Evolutionary conservation across 345 rosid genomes (phyloP).

Genomic region (Populus deltoides): DNA sequence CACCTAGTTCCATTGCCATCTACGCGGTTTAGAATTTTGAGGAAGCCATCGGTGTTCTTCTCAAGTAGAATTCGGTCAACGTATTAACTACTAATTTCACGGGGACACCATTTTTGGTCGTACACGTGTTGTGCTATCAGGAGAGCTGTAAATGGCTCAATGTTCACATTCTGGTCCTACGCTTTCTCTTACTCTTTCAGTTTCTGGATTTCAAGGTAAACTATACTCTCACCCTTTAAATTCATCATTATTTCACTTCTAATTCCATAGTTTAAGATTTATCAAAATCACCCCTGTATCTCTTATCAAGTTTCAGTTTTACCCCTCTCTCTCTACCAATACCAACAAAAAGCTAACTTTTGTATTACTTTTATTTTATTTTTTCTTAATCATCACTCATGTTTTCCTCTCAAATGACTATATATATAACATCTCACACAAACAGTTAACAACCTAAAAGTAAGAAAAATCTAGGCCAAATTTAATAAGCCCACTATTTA

Average conservation of each 20-base stretch:
- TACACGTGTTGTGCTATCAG: not conserved
- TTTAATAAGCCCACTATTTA: not conserved
- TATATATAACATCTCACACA: not conserved
- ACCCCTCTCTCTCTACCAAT: too few species aligned
- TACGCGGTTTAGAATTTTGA: too few species aligned
- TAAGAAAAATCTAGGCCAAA: not conserved
- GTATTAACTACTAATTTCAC: not conserved
- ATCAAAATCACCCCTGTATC: not conserved
- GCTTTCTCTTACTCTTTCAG: not conserved
- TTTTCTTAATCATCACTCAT: not conserved
- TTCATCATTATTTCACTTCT: not conserved
- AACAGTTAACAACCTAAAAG: not conserved
- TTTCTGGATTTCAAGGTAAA: not conserved
- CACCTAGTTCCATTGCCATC: too few species aligned
- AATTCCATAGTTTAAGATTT: not conserved
- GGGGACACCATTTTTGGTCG: not conserved
- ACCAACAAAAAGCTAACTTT: not conserved
- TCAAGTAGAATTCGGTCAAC: too few species aligned
- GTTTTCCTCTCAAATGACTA: too few species aligned
- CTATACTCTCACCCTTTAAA: not conserved
- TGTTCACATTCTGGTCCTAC: not conserved
- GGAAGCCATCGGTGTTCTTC: too few species aligned
- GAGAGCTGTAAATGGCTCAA: not conserved
- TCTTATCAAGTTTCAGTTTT: not conserved
- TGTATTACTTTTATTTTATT: not conserved